phyloP scores from a whole-genome alignment of 306 rosid species.

The Ziziphus jujuba region DNA sequence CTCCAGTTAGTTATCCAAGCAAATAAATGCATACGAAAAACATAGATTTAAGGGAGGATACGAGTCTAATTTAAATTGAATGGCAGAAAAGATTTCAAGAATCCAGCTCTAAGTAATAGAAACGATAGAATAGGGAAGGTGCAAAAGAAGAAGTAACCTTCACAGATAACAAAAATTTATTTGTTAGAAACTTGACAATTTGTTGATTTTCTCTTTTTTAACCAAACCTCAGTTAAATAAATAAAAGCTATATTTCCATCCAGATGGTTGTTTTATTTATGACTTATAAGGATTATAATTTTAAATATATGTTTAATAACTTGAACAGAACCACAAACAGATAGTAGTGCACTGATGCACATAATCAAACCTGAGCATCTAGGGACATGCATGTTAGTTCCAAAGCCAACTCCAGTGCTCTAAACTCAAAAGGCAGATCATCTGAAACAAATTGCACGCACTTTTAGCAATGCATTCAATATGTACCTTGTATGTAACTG shows the following conservation, averaged over 20 bases:
- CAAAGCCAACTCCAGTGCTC: constrained; percentile 90
- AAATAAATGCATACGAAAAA: background rate
- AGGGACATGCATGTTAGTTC: constrained; percentile 88
- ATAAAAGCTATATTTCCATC: no score
- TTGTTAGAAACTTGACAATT: no score
- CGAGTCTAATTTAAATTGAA: background rate
- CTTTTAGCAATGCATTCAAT: constrained; percentile 28
- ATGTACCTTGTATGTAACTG: background rate
- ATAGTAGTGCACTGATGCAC: background rate
- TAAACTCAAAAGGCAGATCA: constrained; percentile 87
- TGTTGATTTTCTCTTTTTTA: no score
- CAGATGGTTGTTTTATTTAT: no score
- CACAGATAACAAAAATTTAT: no score
- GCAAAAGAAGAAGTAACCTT: no score
- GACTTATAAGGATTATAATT: no score
- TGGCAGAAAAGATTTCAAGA: background rate
- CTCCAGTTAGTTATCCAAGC: background rate
- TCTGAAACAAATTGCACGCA: constrained; percentile 58
- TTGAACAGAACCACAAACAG: background rate
- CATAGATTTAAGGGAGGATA: background rate
- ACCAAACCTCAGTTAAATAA: no score
- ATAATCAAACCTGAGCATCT: constrained; percentile 75
- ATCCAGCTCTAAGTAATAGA: background rate
- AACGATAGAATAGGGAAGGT: no score
- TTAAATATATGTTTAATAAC: no score